Base-by-base conservation (phyloP, 2,329 filamentous ascomycete genomes). In the Teratosphaeriaceae sp. region DNA sequence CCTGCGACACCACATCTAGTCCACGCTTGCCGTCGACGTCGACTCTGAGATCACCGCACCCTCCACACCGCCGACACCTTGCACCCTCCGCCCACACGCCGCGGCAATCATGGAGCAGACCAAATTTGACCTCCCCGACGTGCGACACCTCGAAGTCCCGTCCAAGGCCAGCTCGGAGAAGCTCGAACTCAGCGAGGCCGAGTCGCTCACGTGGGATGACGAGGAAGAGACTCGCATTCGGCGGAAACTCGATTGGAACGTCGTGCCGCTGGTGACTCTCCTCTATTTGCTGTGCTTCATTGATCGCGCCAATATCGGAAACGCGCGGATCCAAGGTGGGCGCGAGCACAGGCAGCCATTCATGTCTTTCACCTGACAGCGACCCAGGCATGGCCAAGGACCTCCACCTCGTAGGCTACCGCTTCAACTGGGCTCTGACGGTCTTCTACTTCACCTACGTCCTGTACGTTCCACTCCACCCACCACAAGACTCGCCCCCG, bases 191-290 rank as follows among this genome's bases (percentile, higher is more conserved):
- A 27, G 24, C 13, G 24, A 27, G 8, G 24, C 24, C 24, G 24
- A 27, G 24, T 27, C 24, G 24, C 24, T 27, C 24, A 27, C 24
- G 13, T 46, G 44, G 44, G 42, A 46, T 2, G 48, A 49, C 21
- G 40, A 35, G 5, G 44, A 43, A 40, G 40, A 31, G n/a, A 30
- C 23, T 13, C 82, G 16, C 19, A 22, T 37, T 9, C 34, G 15
- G 19, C 11, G 19, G 19, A 37, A 73, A 66, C 73, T 69, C 36
- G 70, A 61, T 13, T 34, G 54, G 6, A 56, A 58, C 22, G 68
- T 82, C 18, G 72, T 81, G 34, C 78, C 78, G 1, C 75, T 79
- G 58, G 71, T 81, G 48, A 72, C 76, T 3, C 56, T 81, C 0
- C 69, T 82, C 15, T 80, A 80, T 49, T 62, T 81, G 64, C 63